Percentiles rank a stretch among this genome's conserved stretches.
Conservation (phyloP, 208 protist species). For the Trypanosomatidae sp. region DNA sequence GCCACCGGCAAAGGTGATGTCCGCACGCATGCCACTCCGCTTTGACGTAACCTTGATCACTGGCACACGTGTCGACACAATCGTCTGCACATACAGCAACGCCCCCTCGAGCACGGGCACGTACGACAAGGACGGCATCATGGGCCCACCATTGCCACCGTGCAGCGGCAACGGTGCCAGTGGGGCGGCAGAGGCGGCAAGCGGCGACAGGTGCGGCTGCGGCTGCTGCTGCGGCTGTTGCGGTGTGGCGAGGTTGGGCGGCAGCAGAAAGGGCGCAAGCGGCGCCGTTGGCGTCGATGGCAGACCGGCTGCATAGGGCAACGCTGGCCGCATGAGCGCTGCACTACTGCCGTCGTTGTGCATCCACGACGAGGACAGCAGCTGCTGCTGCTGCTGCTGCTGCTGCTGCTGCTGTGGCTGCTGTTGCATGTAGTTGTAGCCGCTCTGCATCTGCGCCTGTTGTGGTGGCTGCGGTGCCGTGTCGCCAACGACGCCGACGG, state of each 20-base stretch:
- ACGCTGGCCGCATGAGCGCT: background rate
- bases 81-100: slow-evolving; percentile 57
- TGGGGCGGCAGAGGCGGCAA: background rate
- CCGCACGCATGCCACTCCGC: slow-evolving; percentile 34
- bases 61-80: slow-evolving; percentile 63
- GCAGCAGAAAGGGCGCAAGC: background rate
- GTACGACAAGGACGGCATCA: slow-evolving; percentile 5
- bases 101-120: slow-evolving; percentile 48
- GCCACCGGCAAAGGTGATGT: slow-evolving; percentile 81
- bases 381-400: background rate
- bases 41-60: slow-evolving; percentile 76
- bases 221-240: background rate
- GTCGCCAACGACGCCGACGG: background rate
- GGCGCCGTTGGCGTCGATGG: background rate
- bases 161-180: slow-evolving; percentile 1
- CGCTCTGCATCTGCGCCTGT: background rate
- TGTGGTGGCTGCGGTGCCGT: too few relatives aligned
- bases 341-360: background rate
- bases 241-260: background rate
- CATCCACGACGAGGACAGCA: background rate
- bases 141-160: background rate
- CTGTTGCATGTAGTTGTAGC: background rate
- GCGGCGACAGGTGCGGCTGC: background rate
- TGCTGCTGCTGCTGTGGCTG: slow-evolving; percentile 2
- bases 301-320: slow-evolving; percentile 17